These are phyloP conservation scores for Salvia sclarea DNA, from an alignment of 305 asterid genomes.

Conservation along the genomic window DNA sequence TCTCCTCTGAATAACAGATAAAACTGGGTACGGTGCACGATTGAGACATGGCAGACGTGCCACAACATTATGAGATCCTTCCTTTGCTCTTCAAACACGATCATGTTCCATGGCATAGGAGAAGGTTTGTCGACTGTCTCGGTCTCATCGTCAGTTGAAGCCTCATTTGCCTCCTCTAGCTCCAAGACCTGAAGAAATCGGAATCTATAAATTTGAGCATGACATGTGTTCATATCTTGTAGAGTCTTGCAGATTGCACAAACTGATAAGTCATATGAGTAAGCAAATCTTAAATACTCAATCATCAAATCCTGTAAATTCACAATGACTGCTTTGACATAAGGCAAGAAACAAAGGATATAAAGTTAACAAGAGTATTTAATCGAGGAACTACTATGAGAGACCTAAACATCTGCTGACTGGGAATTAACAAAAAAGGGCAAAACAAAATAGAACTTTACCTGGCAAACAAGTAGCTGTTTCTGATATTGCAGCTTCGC, in stretches of 20 bases:
- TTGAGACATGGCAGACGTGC: slow-evolving; percentile 92
- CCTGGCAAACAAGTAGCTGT: slow-evolving; percentile 97
- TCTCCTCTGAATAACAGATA: slow-evolving; percentile 83
- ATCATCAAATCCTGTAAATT: background rate
- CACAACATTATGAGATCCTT: slow-evolving; percentile 87
- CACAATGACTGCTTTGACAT: background rate
- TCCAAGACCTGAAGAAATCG: slow-evolving; percentile 65
- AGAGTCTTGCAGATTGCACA: background rate
- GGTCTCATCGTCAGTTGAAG: slow-evolving; percentile 52
- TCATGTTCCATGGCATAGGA: slow-evolving; percentile 58
- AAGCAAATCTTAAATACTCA: background rate
- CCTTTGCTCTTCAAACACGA: slow-evolving; percentile 75
- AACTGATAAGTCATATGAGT: background rate
- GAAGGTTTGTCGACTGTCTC: slow-evolving; percentile 53
- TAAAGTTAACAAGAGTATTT: too few relatives aligned
- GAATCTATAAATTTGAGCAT: background rate
- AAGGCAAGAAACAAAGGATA: too few relatives aligned
- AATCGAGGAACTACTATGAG: background rate
- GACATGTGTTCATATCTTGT: background rate
- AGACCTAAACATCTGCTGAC: slow-evolving; percentile 4
- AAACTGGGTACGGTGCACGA: slow-evolving; percentile 86
- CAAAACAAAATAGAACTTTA: slow-evolving; percentile 26
- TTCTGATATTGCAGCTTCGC: slow-evolving; percentile 96
- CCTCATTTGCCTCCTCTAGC: slow-evolving; percentile 79
- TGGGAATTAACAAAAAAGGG: slow-evolving; percentile 2